Percentiles rank a stretch among this genome's conserved stretches.
These are phyloP conservation scores for Dictyostelium intermedium DNA, from an alignment of 78 protist species.

Conservation along the genomic window DNA sequence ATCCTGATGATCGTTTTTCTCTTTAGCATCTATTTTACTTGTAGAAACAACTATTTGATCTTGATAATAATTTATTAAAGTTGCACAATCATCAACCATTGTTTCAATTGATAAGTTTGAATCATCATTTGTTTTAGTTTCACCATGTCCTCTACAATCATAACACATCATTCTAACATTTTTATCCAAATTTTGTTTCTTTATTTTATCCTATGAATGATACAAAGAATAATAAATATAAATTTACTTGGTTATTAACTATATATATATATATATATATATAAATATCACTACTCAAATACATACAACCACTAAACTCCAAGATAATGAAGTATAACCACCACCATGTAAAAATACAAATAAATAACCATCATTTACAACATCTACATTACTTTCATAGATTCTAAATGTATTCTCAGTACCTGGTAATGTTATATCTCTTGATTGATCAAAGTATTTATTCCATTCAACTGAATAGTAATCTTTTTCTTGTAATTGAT, in stretches of 20 bases:
- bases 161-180: slow-evolving; percentile 39
- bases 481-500: neutral
- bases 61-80: slow-evolving; percentile 7
- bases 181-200: neutral
- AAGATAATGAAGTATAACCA: slow-evolving; percentile 72
- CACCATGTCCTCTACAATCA: slow-evolving; percentile 80
- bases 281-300: no score
- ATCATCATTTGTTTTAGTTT: slow-evolving; percentile 65
- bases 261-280: no score
- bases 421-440: slow-evolving; percentile 15
- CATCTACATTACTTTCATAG: slow-evolving; percentile 34
- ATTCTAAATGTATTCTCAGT: slow-evolving; percentile 33
- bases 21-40: neutral
- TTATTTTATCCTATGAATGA: neutral
- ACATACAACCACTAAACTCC: slow-evolving; percentile 54
- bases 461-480: slow-evolving; percentile 33
- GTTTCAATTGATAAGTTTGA: slow-evolving; percentile 47
- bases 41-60: neutral
- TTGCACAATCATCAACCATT: slow-evolving; percentile 46
- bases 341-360: slow-evolving; percentile 76
- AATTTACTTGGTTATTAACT: no score
- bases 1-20: neutral
- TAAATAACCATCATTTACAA: slow-evolving; percentile 11
- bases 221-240: neutral
- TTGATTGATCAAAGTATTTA: slow-evolving; percentile 35